phyloP scores from a whole-genome alignment of 2,329 filamentous ascomycete species.

The Hymenoscyphus fraxineus region DNA sequence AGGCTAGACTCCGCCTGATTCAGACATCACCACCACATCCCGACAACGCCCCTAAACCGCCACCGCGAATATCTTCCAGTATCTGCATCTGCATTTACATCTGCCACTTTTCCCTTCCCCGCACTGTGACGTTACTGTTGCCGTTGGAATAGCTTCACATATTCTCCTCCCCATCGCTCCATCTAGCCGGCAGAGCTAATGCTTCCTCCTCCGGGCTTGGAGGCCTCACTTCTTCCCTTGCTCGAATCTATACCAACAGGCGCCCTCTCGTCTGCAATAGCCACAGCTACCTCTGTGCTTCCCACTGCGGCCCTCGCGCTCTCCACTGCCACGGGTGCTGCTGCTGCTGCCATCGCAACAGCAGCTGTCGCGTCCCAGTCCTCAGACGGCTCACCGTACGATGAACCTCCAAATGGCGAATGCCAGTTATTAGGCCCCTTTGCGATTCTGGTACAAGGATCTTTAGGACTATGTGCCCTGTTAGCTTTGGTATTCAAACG shows the following conservation, averaged over 20 bases:
- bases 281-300: slow-evolving; percentile 24
- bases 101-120: neutral
- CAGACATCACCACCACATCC: neutral
- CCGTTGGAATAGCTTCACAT: neutral
- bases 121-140: neutral
- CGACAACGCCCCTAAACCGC: neutral
- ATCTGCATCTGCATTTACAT: neutral
- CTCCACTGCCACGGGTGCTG: slow-evolving; percentile 28
- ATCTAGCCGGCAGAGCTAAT: slow-evolving; percentile 17
- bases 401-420: slow-evolving; percentile 55
- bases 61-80: neutral
- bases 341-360: slow-evolving; percentile 31
- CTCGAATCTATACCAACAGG: slow-evolving; percentile 24
- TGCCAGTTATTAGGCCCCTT: slow-evolving; percentile 88
- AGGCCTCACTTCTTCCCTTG: slow-evolving; percentile 24
- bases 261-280: slow-evolving; percentile 24
- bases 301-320: slow-evolving; percentile 29
- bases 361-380: slow-evolving; percentile 27
- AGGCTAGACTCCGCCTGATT: neutral
- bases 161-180: neutral
- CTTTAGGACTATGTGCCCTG: slow-evolving; percentile 77
- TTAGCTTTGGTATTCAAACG: slow-evolving; percentile 89
- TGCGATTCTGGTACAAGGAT: slow-evolving; percentile 83
- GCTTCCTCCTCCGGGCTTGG: slow-evolving; percentile 32
- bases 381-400: slow-evolving; percentile 3